Evolutionary conservation across 148 eudicot genomes (phyloP), one percentile per base, ranked within the genome.

Genomic region (Chenopodium formosanum): DNA sequence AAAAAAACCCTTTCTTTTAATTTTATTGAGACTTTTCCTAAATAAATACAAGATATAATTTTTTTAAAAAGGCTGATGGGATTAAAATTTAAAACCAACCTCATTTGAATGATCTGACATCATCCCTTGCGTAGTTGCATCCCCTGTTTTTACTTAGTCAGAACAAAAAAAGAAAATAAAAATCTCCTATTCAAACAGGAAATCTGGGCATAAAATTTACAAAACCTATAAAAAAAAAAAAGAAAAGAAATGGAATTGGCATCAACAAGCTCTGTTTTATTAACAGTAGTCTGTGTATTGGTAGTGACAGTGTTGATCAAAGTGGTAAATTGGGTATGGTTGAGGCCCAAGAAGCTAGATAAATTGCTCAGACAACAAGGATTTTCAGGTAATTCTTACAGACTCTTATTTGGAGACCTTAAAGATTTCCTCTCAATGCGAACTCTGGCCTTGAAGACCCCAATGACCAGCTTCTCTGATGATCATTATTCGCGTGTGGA

Each of bases 351-450:
- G 72, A 80, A 79, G 73, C 77, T 56, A 5, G 86, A 84, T 34
- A 80, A 37, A 60, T 31, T 32, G 56, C 82, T 84, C 11, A 75
- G 56, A 64, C 65, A 80, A 23, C 86, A 84, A 50, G 86, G 86
- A 19, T 37, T 80, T 7, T 60, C 80, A 17, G 86, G 86, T 16
- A 80, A 72, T 32, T 69, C 77, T 66, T 84, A 84, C 76, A 76
- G 68, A 65, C 3, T 84, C 23, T 63, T 84, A 40, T 75, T 47
- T 44, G 83, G 86, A 14, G 86, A 84, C 74, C 25, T 82, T 10
- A 82, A 82, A 76, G 80, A 82, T 37, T 4, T 76, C 68, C 1
- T 48, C 56, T 69, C 76, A 19, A 69, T 70, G 76, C 80, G 76
- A 0, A 23, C 70, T 76, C 56, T 46, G 65, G 84, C 80, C 40